These are phyloP conservation scores for Botryotinia globosa DNA, from an alignment of 2,329 filamentous ascomycete species.

Conservation along the genomic window DNA sequence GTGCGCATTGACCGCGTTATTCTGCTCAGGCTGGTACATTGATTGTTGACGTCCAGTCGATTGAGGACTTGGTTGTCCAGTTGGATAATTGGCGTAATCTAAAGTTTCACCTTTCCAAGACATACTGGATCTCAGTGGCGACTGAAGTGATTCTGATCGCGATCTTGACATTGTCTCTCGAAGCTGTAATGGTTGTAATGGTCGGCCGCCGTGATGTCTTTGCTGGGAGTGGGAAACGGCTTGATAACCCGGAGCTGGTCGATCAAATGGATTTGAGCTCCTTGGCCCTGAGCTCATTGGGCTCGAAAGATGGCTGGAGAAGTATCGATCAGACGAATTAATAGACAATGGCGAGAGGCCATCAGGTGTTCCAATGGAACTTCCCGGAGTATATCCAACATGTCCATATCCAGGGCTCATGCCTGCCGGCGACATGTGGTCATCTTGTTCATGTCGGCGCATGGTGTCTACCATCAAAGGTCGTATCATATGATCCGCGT, in stretches of 20 bases:
- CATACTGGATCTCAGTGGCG: slow-evolving; percentile 58
- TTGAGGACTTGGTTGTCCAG: slow-evolving; percentile 46
- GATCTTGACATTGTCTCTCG: slow-evolving; percentile 56
- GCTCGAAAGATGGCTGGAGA: slow-evolving; percentile 47
- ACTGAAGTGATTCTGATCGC: slow-evolving; percentile 57
- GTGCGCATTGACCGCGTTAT: slow-evolving; percentile 43
- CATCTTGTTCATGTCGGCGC: slow-evolving; percentile 59
- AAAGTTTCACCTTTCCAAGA: slow-evolving; percentile 61
- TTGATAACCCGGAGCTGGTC: slow-evolving; percentile 51
- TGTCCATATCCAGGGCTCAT: slow-evolving; percentile 66
- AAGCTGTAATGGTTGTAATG: slow-evolving; percentile 57
- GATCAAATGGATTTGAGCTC: slow-evolving; percentile 52
- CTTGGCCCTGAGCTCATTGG: slow-evolving; percentile 49
- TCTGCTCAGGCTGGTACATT: slow-evolving; percentile 50
- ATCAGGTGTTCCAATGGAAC: slow-evolving; percentile 51
- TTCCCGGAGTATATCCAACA: slow-evolving; percentile 60
- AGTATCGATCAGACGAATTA: slow-evolving; percentile 54
- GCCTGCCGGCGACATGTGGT: slow-evolving; percentile 64
- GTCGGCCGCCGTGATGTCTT: slow-evolving; percentile 46
- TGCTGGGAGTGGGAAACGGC: slow-evolving; percentile 45
- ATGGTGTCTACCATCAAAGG: slow-evolving; percentile 67
- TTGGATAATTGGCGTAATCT: slow-evolving; percentile 53
- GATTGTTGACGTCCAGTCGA: slow-evolving; percentile 48
- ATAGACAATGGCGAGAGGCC: slow-evolving; percentile 57
- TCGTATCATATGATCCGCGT: slow-evolving; percentile 55